phyloP scores from a whole-genome alignment of 345 rosid species.

The Eucalyptus pauciflora region DNA sequence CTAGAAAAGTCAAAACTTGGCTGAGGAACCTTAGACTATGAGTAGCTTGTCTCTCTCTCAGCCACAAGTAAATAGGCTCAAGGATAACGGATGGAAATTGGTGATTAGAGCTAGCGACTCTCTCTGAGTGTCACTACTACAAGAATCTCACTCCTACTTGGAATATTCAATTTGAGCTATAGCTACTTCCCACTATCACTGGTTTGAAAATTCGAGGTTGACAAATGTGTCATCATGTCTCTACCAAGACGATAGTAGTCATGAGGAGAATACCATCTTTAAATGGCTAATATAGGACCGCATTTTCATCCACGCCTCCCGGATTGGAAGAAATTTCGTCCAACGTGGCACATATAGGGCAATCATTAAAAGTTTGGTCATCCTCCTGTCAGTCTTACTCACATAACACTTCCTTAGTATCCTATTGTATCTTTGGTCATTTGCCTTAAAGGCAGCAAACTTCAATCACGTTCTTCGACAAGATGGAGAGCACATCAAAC shows the following conservation, averaged over 20 bases:
- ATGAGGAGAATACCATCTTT: background rate
- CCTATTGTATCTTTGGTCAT: background rate
- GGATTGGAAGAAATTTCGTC: background rate
- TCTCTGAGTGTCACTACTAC: accelerated
- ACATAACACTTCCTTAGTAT: background rate
- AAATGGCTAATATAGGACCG: background rate
- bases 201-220: background rate
- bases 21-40: background rate
- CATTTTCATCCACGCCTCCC: background rate
- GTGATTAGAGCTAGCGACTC: background rate
- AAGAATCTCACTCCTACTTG: background rate
- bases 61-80: background rate
- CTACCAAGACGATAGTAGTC: background rate
- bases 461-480: background rate
- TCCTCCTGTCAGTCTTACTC: background rate
- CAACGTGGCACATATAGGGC: background rate
- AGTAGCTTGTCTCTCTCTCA: background rate
- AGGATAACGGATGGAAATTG: background rate
- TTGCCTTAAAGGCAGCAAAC: background rate
- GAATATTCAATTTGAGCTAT: background rate
- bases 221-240: accelerated
- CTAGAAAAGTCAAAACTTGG: background rate
- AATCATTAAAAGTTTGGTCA: background rate
- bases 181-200: accelerated
- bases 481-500: background rate